Evolutionary conservation across 2,329 filamentous ascomycete species (phyloP), one percentile per base, ranked within the genome.

Genomic region (Xylaria sp.): DNA sequence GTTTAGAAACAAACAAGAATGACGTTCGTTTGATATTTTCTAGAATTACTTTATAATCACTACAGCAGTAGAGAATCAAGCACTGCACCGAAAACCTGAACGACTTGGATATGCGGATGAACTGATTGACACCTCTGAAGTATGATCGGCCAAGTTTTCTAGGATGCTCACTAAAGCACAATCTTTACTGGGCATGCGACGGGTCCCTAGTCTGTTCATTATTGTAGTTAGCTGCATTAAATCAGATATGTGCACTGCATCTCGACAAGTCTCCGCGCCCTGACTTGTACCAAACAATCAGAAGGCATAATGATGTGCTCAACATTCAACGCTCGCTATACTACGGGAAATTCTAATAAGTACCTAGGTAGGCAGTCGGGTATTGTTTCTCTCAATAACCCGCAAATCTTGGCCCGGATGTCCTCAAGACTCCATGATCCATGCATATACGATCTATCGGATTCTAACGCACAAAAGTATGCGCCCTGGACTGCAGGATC

Each of bases 381-480:
- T 12, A 39, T 44, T 18, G 18, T 58, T 46, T 54, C 23, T n/a
- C 25, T 46, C 20, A 20, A 18, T n/a, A 46, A 46, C 55, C 39
- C 55, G 20, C 44, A n/a, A 25, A 37, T 58, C 39, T 28, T 58
- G 55, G 23, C 56, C 23, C 23, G 39, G 20, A 32, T 32, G 39
- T 20, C 56, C 23, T 51, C 46, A 25, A 39, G 32, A 52, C 39
- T 12, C n/a, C 32, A 52, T n/a, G 28, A 61, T 61, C 34, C 58
- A 25, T 39, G 46, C 58, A 61, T 25, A 41, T 52, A 61, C 58
- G 58, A 41, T 61, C 58, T 61, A 61, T 61, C 58, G n/a, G 58
- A 52, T 46, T 51, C 51, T 51, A 61, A 51, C 46, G 46, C 58
- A 18, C 58, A 25, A 52, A 52, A 46, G 34, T 41, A 46, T 48